Percentiles rank a stretch among this genome's conserved stretches.
These are phyloP conservation scores for Tricladium varicosporioides DNA, from an alignment of 2,329 filamentous ascomycete genomes.

Conservation along the genomic window DNA sequence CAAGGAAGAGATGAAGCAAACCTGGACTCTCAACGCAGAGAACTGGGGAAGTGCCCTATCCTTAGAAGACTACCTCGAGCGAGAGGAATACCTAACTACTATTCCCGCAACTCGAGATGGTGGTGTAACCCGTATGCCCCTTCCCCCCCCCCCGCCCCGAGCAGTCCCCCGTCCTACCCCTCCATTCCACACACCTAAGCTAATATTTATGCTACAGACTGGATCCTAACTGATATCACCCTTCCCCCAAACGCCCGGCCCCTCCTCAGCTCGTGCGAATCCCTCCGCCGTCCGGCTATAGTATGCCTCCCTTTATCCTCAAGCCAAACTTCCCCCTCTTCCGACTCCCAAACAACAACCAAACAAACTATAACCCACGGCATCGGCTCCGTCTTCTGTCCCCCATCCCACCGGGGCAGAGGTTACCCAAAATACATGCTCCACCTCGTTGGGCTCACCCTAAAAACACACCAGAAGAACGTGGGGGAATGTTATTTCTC, in stretches of 20 bases:
- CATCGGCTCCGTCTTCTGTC: constrained; percentile 77
- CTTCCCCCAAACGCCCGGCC: constrained; percentile 43
- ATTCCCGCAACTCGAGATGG: constrained; percentile 57
- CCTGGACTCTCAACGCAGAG: constrained; percentile 54
- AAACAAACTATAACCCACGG: constrained; percentile 66
- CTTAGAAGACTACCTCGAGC: constrained; percentile 53
- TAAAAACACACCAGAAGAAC: constrained; percentile 52
- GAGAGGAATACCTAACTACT: constrained; percentile 56
- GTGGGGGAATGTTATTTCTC: constrained; percentile 58
- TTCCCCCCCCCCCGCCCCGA: not conserved
- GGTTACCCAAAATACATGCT: constrained; percentile 81
- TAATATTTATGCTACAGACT: constrained; percentile 36
- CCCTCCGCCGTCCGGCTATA: constrained; percentile 57
- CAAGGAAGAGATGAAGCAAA: constrained; percentile 48
- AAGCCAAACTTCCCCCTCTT: constrained; percentile 14
- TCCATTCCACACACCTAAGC: not conserved
- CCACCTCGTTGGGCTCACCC: constrained; percentile 55
- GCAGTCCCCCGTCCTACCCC: too few relatives aligned
- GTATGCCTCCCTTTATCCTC: constrained; percentile 39
- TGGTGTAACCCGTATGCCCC: constrained; percentile 43
- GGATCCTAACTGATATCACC: constrained; percentile 57
- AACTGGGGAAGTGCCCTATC: constrained; percentile 60
- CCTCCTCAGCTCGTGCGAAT: constrained; percentile 64
- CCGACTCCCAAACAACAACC: constrained; percentile 21
- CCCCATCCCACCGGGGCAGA: constrained; percentile 61